Percentiles rank a stretch among this genome's conserved stretches.
phyloP scores from a whole-genome alignment of 306 rosid genomes.

The Neltuma alba region DNA sequence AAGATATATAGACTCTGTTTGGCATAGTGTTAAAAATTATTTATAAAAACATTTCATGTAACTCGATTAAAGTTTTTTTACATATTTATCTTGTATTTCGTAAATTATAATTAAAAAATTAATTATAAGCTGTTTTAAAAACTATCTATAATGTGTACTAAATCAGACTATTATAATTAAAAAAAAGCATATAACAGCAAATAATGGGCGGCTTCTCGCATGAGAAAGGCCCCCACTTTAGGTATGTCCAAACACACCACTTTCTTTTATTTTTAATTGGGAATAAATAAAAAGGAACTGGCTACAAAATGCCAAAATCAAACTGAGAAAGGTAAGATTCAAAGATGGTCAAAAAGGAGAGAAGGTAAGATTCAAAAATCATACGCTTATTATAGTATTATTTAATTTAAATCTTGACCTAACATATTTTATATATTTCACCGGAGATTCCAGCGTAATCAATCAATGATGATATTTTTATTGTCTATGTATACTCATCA shows the following conservation, averaged over 20 bases:
- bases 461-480: background rate
- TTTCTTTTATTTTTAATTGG: background rate
- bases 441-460: background rate
- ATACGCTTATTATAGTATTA: background rate
- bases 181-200: background rate
- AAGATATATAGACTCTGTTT: no score
- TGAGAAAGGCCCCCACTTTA: background rate
- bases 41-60: no score
- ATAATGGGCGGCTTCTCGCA: background rate
- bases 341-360: no score
- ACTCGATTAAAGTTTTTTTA: no score
- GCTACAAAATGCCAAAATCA: background rate
- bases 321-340: background rate
- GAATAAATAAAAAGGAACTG: background rate
- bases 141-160: no score
- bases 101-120: no score
- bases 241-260: background rate
- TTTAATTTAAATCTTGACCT: background rate
- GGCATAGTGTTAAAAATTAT: no score
- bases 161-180: no score
- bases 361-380: background rate
- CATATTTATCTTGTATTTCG: no score
- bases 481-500: background rate
- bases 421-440: background rate
- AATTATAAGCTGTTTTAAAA: no score